Evolutionary conservation across 768 basidiomycete genomes (phyloP).

Genomic region (Psilocybe azurescens): DNA sequence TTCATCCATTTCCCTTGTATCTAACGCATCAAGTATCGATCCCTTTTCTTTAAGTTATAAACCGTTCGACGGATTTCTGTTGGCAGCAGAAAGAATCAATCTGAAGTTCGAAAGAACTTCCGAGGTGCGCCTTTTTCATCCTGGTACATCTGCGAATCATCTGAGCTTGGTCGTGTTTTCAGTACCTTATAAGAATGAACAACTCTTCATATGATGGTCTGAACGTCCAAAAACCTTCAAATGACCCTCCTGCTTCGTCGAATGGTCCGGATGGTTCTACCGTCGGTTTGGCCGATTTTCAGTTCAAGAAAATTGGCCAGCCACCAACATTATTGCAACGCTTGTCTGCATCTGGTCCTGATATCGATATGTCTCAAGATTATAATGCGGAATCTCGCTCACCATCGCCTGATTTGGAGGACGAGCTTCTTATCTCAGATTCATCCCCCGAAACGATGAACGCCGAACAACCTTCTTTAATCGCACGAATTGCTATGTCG

Average conservation of each 20-base stretch:
- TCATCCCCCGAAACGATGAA: slow-evolving; percentile 2
- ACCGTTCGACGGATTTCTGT: not conserved
- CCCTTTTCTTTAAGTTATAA: not conserved
- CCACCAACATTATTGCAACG: slow-evolving; percentile 57
- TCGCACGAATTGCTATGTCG: slow-evolving; percentile 14
- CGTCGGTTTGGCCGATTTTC: slow-evolving; percentile 48
- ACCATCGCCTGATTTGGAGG: slow-evolving; percentile 6
- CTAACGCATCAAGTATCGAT: not conserved
- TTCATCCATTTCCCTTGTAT: not conserved
- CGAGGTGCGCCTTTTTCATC: not conserved
- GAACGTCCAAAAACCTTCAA: not conserved
- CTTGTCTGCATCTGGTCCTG: slow-evolving; percentile 41
- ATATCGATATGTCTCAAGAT: slow-evolving; percentile 8
- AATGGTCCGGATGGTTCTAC: not conserved
- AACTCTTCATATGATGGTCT: not conserved
- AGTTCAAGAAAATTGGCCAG: slow-evolving; percentile 60
- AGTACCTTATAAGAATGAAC: not conserved
- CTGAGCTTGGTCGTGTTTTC: not conserved
- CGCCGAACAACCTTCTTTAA: slow-evolving; percentile 14
- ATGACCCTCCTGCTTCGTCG: not conserved
- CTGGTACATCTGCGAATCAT: not conserved
- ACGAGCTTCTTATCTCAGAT: slow-evolving; percentile 6
- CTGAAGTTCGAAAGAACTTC: not conserved
- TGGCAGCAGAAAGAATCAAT: not conserved
- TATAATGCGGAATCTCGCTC: slow-evolving; percentile 5